phyloP scores from a whole-genome alignment of 768 basidiomycete genomes.

The Podaxis rugospora region DNA sequence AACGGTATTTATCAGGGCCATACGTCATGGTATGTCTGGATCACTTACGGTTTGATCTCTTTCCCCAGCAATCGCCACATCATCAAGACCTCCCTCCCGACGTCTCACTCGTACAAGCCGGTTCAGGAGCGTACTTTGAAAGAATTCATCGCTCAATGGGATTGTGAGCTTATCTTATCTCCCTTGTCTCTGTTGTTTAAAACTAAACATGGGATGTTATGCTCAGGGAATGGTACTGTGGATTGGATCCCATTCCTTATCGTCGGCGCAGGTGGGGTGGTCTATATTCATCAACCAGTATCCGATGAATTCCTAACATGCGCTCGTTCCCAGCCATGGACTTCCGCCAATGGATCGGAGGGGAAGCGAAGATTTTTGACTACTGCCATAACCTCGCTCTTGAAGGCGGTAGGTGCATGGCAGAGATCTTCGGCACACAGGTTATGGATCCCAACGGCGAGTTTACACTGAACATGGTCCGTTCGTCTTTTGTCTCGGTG shows the following conservation, averaged over 20 bases:
- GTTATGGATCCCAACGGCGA: constrained; percentile 55
- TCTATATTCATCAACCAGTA: background rate
- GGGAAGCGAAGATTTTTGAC: constrained; percentile 64
- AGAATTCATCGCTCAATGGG: constrained; percentile 48
- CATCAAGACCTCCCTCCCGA: constrained; percentile 57
- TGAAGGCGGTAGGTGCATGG: constrained; percentile 57
- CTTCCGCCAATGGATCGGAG: constrained; percentile 72
- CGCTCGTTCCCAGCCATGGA: constrained; percentile 45
- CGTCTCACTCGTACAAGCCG: constrained; percentile 47
- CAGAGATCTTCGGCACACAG: constrained; percentile 54
- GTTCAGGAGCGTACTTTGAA: constrained; percentile 31
- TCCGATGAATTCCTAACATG: background rate
- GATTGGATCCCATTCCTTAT: constrained; percentile 53
- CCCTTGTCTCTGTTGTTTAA: background rate
- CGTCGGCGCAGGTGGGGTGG: constrained; percentile 48
- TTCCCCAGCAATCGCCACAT: constrained; percentile 55
- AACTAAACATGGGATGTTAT: background rate
- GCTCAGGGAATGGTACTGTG: constrained; percentile 60
- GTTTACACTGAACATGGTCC: constrained; percentile 69
- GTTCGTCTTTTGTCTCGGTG: background rate
- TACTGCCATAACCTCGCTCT: constrained; percentile 72
- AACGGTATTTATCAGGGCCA: constrained; percentile 24
- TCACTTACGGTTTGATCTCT: background rate
- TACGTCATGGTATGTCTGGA: background rate
- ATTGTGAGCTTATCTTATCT: constrained; percentile 32